Conservation (phyloP, 805 yeast genomes). For the Candida cerambycidarum region DNA sequence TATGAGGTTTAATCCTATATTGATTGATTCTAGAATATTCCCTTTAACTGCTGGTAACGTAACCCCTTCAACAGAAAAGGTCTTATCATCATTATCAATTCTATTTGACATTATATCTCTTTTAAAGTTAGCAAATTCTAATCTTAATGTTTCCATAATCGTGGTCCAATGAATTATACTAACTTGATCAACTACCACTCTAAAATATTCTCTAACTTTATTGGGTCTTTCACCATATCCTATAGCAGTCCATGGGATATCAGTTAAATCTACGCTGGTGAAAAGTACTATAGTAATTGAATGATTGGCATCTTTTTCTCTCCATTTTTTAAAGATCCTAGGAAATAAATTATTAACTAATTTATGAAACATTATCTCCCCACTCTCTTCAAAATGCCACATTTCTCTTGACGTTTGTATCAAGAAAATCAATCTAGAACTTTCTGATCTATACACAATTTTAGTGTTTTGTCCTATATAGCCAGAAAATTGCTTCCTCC, state of each 20-base stretch:
- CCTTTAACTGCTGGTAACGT: conserved; percentile 88
- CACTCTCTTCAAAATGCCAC: conserved; percentile 98
- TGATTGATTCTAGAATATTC: conserved; percentile 82
- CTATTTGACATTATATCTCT: conserved; percentile 62
- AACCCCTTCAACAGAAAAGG: conserved; percentile 49
- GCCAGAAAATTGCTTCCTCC: conserved; percentile 70
- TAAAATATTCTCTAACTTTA: conserved; percentile 73
- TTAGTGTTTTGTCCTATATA: conserved; percentile 74
- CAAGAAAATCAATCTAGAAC: conserved; percentile 78
- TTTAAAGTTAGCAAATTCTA: conserved; percentile 81
- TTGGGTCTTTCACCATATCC: conserved; percentile 71
- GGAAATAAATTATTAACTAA: conserved; percentile 92
- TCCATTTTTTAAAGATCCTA: conserved; percentile 83
- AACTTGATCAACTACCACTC: conserved; percentile 95
- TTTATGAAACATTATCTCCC: conserved; percentile 90
- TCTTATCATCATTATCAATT: conserved; percentile 11
- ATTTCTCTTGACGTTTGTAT: conserved; percentile 91
- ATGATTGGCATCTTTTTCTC: conserved; percentile 84
- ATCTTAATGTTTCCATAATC: conserved; percentile 82
- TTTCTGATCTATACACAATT: conserved; percentile 85
- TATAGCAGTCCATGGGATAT: conserved; percentile 53
- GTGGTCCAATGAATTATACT: conserved; percentile 86
- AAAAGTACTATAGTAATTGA: conserved; percentile 85
- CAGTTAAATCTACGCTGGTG: conserved; percentile 69
- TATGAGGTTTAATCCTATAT: conserved; percentile 74